Percentiles rank a stretch among this genome's conserved stretches.
phyloP scores from a whole-genome alignment of 352 stramenopile species.

The Globisporangium barbulae region DNA sequence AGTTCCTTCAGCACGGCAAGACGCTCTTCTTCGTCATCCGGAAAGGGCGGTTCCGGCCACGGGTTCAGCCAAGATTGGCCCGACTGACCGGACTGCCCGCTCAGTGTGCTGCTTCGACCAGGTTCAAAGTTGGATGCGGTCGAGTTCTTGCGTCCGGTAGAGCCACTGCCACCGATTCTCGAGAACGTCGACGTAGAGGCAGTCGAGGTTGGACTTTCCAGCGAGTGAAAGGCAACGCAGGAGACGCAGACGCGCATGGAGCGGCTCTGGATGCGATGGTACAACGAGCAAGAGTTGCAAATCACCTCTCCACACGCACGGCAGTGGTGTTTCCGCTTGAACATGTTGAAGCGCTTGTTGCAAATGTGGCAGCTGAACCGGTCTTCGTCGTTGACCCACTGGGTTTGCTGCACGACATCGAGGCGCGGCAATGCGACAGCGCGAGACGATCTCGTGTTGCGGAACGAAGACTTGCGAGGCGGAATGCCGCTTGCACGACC shows the following conservation, averaged over 20 bases:
- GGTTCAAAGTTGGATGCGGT: conserved; percentile 44
- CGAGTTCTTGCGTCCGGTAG: conserved; percentile 54
- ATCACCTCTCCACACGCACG: conserved; percentile 83
- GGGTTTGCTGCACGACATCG: conserved; percentile 74
- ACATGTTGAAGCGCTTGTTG: conserved; percentile 88
- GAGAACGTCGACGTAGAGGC: conserved; percentile 40
- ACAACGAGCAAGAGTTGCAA: conserved; percentile 80
- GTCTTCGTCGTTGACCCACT: conserved; percentile 86
- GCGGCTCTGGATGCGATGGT: conserved; percentile 80
- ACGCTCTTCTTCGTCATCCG: conserved; percentile 75
- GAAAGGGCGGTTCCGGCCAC: conserved; percentile 81
- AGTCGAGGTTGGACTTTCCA: conserved; percentile 70
- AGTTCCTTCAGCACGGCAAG: conserved; percentile 68
- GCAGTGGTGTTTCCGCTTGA: conserved; percentile 88
- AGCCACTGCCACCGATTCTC: conserved; percentile 24
- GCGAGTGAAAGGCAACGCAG: conserved; percentile 78
- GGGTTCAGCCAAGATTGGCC: conserved; percentile 66
- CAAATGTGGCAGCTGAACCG: conserved; percentile 86
- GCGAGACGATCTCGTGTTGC: conserved; percentile 70
- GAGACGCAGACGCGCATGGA: conserved; percentile 86
- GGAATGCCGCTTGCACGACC: conserved; percentile 25
- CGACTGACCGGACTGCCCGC: conserved; percentile 27
- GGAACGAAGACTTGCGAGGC: conserved; percentile 73
- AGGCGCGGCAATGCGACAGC: conserved; percentile 67
- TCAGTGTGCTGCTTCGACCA: conserved; percentile 51